Base-by-base conservation (phyloP, 2,329 filamentous ascomycete genomes). In the Fusarium guadeloupense region DNA sequence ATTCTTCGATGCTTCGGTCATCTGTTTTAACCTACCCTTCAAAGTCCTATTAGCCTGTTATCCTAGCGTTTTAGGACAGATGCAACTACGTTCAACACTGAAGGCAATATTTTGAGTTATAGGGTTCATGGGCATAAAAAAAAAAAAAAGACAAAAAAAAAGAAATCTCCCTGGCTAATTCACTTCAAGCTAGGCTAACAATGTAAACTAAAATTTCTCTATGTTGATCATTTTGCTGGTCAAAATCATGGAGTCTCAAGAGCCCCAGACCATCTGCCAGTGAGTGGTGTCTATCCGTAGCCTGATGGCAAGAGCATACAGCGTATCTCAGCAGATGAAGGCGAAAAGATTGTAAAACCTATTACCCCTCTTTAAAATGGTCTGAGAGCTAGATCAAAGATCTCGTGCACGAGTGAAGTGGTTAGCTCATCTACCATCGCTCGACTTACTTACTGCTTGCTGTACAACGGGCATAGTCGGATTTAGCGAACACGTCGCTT, bases 191-290 rank as follows among this genome's bases (percentile, higher is more conserved):
- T n/a, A n/a, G n/a, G n/a, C n/a, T n/a, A n/a, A n/a, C n/a, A n/a
- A 61, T 25, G 48, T 43, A n/a, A 58, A 54, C 23, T 58, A 54
- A 16, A 54, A 43, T 37, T 21, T 58, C 31, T 61, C 57, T 9
- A 17, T 47, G 5, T 16, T 61, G 7, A 54, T 61, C 43, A 31
- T 54, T 14, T 33, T 61, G 16, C 20, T 61, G 16, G 57, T 58
- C 25, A 58, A 54, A 16, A 61, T 54, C 25, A 61, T 61, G 14
- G 54, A 58, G 48, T 58, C 54, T n/a, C n/a, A n/a, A n/a, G n/a
- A n/a, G n/a, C n/a, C 14, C 57, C 54, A 0, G 34, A 44, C 5
- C 57, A 58, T 3, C 12, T 23, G 1, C n/a, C 23, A 9, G 28
- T 58, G 2, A 37, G 28, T 58, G 2, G 33, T 34, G 43, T 39